Evolutionary conservation across 177 flowering plant genomes (phyloP), one percentile per base, ranked within the genome.

Genomic region (Vitis hybrid): DNA sequence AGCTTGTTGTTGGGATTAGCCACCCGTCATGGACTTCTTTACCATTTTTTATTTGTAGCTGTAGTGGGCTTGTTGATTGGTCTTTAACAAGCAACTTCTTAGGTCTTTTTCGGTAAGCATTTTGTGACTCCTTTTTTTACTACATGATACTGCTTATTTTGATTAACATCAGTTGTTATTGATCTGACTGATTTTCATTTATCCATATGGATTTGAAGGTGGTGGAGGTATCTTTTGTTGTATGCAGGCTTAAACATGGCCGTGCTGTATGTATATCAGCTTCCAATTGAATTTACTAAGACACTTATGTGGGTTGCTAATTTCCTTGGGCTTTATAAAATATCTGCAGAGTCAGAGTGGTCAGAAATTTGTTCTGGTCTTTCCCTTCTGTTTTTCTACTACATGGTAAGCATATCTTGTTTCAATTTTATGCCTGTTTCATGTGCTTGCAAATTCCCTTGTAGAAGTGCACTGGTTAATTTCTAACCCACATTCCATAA

Each of bases 1-100:
- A 89, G 80, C 78, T 89, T 65, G 81, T 84, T 78, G 82, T 75
- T 52, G 94, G 91, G 68, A 89, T 89, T 65, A 89, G 91, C 72
- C 78, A 76, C 74, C 91, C 91, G 15, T 89, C 94, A 62, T 89
- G 94, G 94, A 78, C 78, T 60, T 88, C 91, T 68, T 72, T 89
- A 57, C 94, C 94, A 55, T 89, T 81, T 81, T 89, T 89, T 69
- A 73, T 89, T 60, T 82, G 90, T 81, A 86, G 94, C 82, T 88
- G 87, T 71, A 77, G 84, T 56, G 89, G 94, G 14, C 89, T 89
- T 72, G 88, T 86, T 45, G 85, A 86, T 74, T 88, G 89, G 88
- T 89, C 94, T 71, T 72, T 89, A 58, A 86, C 94, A 61, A 88
- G 92, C 86, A 88, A 89, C 70, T 89, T 88, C 70, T 74, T 83